Evolutionary conservation across 768 basidiomycete species (phyloP).

Genomic region (Coprinopsis strossmayeri): DNA sequence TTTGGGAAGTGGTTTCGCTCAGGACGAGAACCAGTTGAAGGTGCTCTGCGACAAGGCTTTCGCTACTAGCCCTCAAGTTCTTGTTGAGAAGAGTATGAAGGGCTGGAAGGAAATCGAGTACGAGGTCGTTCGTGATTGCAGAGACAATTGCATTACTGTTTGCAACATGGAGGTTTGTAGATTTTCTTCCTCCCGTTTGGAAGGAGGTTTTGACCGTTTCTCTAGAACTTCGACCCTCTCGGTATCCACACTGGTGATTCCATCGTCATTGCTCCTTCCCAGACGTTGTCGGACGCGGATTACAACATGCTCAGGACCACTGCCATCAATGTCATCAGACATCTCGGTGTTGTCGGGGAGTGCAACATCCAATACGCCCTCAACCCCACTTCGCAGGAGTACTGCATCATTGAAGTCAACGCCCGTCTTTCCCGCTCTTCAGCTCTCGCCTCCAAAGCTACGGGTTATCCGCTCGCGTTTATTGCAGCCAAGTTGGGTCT

Average conservation of each 20-base stretch:
- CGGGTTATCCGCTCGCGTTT: conserved; percentile 96
- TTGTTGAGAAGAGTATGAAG: conserved; percentile 99
- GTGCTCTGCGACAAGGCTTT: conserved; percentile 92
- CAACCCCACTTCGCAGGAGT: conserved; percentile 91
- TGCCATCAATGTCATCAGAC: conserved; percentile 97
- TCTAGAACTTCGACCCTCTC: conserved; percentile 95
- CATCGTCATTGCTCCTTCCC: conserved; percentile 95
- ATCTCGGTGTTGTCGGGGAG: conserved; percentile 95
- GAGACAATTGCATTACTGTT: conserved; percentile 98
- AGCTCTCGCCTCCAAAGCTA: conserved; percentile 96
- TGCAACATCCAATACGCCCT: conserved; percentile 99
- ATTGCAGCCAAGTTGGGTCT: conserved; percentile 98
- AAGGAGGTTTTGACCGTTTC: not conserved
- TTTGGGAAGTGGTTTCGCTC: conserved; percentile 93
- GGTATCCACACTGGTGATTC: conserved; percentile 99
- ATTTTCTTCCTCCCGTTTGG: conserved; percentile 5
- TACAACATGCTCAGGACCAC: conserved; percentile 99
- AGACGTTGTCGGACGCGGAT: conserved; percentile 97
- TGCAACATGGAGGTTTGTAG: conserved; percentile 97
- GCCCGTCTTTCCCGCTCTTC: conserved; percentile 98
- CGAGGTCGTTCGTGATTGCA: conserved; percentile 95
- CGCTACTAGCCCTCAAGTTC: conserved; percentile 93
- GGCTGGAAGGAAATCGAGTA: conserved; percentile 99
- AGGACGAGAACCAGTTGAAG: conserved; percentile 83
- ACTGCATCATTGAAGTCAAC: conserved; percentile 98